Percentiles rank a stretch among this genome's conserved stretches.
Conservation (phyloP, 371 early-diverging fungal species). For the Blyttiomyces sp. region DNA sequence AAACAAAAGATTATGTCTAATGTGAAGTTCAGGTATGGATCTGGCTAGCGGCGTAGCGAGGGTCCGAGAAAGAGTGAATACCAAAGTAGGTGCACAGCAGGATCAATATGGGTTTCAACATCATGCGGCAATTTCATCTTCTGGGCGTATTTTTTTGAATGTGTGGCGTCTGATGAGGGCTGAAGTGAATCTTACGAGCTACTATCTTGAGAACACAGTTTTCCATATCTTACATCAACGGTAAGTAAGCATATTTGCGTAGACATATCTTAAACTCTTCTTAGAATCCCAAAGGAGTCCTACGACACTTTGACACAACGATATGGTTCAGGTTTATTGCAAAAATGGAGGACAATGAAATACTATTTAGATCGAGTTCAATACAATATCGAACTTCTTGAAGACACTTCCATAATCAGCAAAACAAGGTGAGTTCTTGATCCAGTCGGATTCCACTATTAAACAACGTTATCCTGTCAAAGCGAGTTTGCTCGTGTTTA, state of each 20-base stretch:
- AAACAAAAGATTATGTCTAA: background rate
- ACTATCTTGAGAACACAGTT: conserved; percentile 70
- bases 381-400: conserved; percentile 64
- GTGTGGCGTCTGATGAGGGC: conserved; percentile 78
- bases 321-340: conserved; percentile 53
- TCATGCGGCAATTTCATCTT: conserved; percentile 56
- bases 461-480: background rate
- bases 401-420: conserved; percentile 63
- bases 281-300: conserved; percentile 63
- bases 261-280: background rate
- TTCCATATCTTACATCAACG: conserved; percentile 67
- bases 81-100: conserved; percentile 25
- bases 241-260: conserved; percentile 46
- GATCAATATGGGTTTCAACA: conserved; percentile 63
- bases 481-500: conserved; percentile 84
- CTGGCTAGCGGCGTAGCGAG: conserved; percentile 54
- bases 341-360: conserved; percentile 57
- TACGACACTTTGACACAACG: conserved; percentile 59
- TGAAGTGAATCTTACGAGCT: conserved; percentile 71
- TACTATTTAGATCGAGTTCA: conserved; percentile 71
- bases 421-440: conserved; percentile 48
- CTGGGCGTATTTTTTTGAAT: conserved; percentile 82
- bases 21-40: conserved; percentile 36
- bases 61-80: conserved; percentile 17
- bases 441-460: background rate